Conservation (phyloP, 306 rosid genomes). For the Cucumis hystrix region DNA sequence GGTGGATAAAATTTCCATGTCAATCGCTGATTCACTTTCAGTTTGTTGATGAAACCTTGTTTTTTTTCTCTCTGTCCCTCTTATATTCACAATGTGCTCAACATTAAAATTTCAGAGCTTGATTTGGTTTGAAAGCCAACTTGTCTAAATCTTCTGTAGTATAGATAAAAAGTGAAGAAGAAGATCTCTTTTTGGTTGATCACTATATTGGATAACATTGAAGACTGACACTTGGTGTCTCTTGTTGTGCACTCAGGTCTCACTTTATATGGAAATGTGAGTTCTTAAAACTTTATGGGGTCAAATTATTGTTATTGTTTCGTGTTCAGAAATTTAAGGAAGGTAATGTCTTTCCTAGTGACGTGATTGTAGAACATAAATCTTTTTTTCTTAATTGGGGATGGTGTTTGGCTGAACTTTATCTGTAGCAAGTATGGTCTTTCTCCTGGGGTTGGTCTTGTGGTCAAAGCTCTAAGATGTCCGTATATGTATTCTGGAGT, state of each 20-base stretch:
- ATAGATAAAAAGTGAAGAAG: not conserved
- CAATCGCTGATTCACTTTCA: not conserved
- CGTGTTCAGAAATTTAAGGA: not conserved
- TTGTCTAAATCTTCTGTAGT: not conserved
- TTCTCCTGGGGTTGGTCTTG: not conserved
- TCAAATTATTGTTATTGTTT: not conserved
- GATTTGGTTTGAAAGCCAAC: not conserved
- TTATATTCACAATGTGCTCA: not conserved
- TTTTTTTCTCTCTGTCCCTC: not conserved
- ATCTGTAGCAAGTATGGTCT: not conserved
- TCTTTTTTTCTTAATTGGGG: not conserved
- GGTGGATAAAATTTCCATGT: not conserved
- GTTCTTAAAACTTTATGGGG: not conserved
- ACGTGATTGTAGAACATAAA: not conserved
- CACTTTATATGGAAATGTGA: not conserved
- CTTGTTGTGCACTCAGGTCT: not conserved
- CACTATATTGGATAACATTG: not conserved
- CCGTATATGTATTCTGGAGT: not conserved
- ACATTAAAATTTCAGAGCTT: not conserved
- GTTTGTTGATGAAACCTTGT: not conserved
- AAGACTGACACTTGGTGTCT: not conserved
- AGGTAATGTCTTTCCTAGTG: not conserved
- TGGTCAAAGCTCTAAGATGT: not conserved
- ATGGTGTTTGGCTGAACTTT: not conserved
- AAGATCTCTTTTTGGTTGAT: not conserved